Evolutionary conservation across 2,329 filamentous ascomycete species (phyloP).

Genomic region (Xylariales sp.): DNA sequence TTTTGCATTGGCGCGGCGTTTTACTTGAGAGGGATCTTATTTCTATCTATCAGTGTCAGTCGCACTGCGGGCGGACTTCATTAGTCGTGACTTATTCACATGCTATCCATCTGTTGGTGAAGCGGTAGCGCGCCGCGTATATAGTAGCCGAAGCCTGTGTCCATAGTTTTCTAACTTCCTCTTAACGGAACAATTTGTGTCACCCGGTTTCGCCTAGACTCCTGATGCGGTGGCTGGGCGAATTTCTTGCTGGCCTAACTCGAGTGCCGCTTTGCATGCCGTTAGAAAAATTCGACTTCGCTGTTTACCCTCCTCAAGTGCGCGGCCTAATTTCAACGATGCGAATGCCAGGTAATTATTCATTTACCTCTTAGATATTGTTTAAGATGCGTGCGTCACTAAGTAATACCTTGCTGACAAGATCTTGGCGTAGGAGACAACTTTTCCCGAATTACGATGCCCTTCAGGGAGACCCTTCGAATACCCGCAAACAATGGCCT

Average conservation of each 20-base stretch:
- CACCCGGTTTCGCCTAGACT: not conserved
- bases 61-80: not conserved
- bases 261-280: not conserved
- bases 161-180: not conserved
- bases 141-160: not conserved
- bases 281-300: not conserved
- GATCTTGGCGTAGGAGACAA: not conserved
- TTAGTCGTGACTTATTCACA: not conserved
- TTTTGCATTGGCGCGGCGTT: constrained; percentile 48
- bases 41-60: constrained; percentile 22
- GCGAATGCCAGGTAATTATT: not conserved
- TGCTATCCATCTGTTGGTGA: not conserved
- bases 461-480: constrained; percentile 1
- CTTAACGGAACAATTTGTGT: not conserved
- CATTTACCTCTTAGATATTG: not conserved
- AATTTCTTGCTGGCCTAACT: not conserved
- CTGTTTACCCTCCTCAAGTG: not conserved
- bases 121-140: not conserved
- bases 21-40: constrained; percentile 17
- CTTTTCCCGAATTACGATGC: not conserved
- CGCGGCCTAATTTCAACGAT: not conserved
- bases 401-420: not conserved
- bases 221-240: not conserved
- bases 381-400: not conserved
- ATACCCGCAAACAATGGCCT: not conserved